Percentiles rank a stretch among this genome's conserved stretches.
Conservation (phyloP, 2,329 filamentous ascomycete genomes). For the Zasmidium angulare region DNA sequence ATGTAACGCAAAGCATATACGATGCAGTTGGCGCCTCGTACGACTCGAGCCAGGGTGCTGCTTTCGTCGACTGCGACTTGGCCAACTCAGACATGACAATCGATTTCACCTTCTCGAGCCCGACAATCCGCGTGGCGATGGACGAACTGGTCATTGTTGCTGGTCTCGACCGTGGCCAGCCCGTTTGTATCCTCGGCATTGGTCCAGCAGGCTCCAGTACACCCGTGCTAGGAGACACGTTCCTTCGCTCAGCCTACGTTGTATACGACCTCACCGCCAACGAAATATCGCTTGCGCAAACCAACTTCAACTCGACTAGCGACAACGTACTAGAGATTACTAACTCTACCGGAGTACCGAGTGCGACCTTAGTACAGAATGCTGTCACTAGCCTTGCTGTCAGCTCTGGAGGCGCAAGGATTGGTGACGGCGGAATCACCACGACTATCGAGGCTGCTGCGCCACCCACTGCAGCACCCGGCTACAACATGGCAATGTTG, state of each 20-base stretch:
- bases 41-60: slow-evolving; percentile 42
- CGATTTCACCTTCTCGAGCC: slow-evolving; percentile 58
- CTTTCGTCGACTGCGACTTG: slow-evolving; percentile 55
- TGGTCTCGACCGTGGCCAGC: slow-evolving; percentile 42
- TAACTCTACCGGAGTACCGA: slow-evolving; percentile 51
- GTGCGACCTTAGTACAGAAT: slow-evolving; percentile 52
- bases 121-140: slow-evolving; percentile 55
- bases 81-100: slow-evolving; percentile 51
- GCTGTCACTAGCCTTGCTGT: slow-evolving; percentile 51
- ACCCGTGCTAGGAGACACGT: slow-evolving; percentile 61
- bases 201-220: slow-evolving; percentile 49
- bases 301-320: slow-evolving; percentile 58
- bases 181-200: slow-evolving; percentile 53
- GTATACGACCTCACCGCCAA: slow-evolving; percentile 63
- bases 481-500: slow-evolving; percentile 28
- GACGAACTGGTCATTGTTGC: slow-evolving; percentile 57
- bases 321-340: slow-evolving; percentile 57
- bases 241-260: slow-evolving; percentile 62
- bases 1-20: slow-evolving; percentile 52
- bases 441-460: slow-evolving; percentile 18
- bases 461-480: slow-evolving; percentile 27
- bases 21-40: slow-evolving; percentile 42
- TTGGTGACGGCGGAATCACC: slow-evolving; percentile 20
- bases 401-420: slow-evolving; percentile 46
- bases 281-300: slow-evolving; percentile 61